Evolutionary conservation across 805 yeast species (phyloP).

Genomic region (Saturnispora galanensis): DNA sequence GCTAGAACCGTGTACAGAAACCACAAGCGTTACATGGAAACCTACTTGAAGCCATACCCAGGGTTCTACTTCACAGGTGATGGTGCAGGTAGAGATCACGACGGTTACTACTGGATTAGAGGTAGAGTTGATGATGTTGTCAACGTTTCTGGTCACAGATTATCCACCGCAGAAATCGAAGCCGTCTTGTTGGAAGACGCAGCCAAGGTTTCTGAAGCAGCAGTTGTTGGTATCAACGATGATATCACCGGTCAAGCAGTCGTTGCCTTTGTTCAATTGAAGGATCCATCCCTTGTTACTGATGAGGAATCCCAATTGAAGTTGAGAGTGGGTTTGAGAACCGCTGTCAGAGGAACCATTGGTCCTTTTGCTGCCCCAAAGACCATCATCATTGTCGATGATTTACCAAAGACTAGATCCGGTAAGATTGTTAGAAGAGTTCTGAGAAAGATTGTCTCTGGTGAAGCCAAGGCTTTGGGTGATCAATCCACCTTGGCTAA

Average conservation of each 20-base stretch:
- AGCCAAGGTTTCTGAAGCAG: constrained; percentile 73
- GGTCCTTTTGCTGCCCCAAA: constrained; percentile 97
- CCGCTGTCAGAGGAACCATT: constrained; percentile 85
- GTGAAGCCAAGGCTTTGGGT: constrained; percentile 89
- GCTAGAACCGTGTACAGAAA: constrained; percentile 92
- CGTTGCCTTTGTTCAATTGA: constrained; percentile 85
- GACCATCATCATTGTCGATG: constrained; percentile 67
- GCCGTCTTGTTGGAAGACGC: constrained; percentile 75
- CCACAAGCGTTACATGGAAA: constrained; percentile 78
- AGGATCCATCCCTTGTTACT: constrained; percentile 35
- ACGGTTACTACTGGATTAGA: constrained; percentile 95
- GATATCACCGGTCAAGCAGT: constrained; percentile 98
- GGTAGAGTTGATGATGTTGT: constrained; percentile 99
- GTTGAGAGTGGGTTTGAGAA: constrained; percentile 61
- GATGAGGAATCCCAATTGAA: constrained; percentile 40
- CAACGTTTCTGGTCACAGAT: constrained; percentile 94
- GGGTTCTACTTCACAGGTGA: constrained; percentile 96
- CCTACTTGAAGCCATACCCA: constrained; percentile 87
- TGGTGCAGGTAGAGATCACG: constrained; percentile 95
- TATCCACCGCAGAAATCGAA: constrained; percentile 98
- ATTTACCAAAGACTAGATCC: constrained; percentile 95
- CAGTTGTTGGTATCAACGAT: constrained; percentile 93
- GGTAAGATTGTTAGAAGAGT: constrained; percentile 99
- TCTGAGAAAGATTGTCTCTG: constrained; percentile 82
- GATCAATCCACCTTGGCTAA: constrained; percentile 85